These are phyloP conservation scores for Iris macrosiphon DNA, from an alignment of 106 monocot genomes.

Conservation along the genomic window DNA sequence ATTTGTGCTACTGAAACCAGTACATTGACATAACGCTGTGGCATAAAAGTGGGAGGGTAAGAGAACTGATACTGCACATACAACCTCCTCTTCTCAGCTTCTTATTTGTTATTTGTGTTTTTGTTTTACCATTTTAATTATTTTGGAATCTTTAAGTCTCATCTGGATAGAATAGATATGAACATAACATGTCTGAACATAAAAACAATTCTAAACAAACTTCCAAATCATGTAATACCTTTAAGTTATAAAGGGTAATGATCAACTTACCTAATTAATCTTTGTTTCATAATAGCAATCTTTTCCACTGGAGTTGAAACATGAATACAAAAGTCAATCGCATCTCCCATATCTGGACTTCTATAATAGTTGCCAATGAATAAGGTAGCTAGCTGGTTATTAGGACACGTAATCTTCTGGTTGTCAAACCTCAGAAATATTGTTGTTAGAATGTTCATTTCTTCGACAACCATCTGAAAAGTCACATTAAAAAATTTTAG, in stretches of 20 bases:
- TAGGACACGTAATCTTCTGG: conserved; percentile 77
- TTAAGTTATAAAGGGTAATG: background rate
- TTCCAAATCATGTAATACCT: too few species aligned
- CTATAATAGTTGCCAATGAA: conserved; percentile 73
- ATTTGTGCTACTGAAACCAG: too few species aligned
- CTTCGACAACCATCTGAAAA: conserved; percentile 79
- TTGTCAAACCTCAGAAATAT: conserved; percentile 73
- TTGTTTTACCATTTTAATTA: too few species aligned
- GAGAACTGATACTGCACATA: too few species aligned
- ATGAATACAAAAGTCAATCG: conserved; percentile 79
- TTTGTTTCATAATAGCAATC: conserved; percentile 62
- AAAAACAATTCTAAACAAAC: too few species aligned
- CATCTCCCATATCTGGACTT: conserved; percentile 89
- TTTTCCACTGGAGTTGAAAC: conserved; percentile 83
- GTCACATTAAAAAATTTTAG: conserved; percentile 1
- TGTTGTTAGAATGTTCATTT: conserved; percentile 95
- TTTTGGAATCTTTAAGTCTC: background rate
- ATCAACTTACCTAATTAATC: conserved; percentile 50
- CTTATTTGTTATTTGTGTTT: too few species aligned
- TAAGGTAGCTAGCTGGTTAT: conserved; percentile 43
- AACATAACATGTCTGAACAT: too few species aligned
- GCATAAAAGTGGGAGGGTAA: too few species aligned
- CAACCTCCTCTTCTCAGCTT: too few species aligned
- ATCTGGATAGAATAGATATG: too few species aligned
- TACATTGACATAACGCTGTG: too few species aligned